A percentile compares a stretch with the other conserved stretches of the same genome.
These are phyloP conservation scores for Galerina sulciceps DNA, from an alignment of 768 basidiomycete genomes.

Conservation along the genomic window DNA sequence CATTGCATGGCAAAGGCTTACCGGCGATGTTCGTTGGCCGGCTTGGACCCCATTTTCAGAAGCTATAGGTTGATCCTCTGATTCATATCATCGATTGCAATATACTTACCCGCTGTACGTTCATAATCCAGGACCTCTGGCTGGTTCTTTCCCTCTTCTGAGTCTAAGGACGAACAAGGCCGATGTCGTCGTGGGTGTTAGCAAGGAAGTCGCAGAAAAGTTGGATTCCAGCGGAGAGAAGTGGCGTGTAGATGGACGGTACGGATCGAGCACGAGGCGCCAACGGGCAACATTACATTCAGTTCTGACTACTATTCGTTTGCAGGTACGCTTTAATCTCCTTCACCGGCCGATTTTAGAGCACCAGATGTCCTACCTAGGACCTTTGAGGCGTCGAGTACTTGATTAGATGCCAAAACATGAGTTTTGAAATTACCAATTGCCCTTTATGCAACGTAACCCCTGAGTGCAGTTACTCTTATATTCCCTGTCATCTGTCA, in stretches of 20 bases:
- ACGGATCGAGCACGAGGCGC: conserved; percentile 25
- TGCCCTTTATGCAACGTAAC: too few species aligned
- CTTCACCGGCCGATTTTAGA: conserved; percentile 24
- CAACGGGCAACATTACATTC: neutral
- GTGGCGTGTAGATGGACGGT: conserved; percentile 87
- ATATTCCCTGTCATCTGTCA: too few species aligned
- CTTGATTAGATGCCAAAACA: neutral
- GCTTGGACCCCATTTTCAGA: conserved; percentile 72
- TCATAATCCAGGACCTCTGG: conserved; percentile 63
- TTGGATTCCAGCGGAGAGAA: conserved; percentile 68
- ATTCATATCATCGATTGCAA: conserved; percentile 11
- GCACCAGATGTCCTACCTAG: neutral
- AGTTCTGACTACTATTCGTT: neutral
- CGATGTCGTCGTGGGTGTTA: conserved; percentile 87
- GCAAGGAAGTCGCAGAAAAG: conserved; percentile 65
- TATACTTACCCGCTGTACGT: neutral
- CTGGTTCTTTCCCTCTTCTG: conserved; percentile 78
- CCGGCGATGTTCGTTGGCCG: conserved; percentile 90
- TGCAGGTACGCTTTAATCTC: conserved; percentile 49
- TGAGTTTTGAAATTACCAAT: neutral
- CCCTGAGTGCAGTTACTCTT: too few species aligned
- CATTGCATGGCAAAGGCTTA: conserved; percentile 60
- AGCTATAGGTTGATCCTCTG: conserved; percentile 61
- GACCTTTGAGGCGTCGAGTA: too few species aligned
- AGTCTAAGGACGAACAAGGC: conserved; percentile 95